A percentile compares a stretch with the other conserved stretches of the same genome.
Conservation (phyloP, 768 basidiomycete genomes). For the Tubosaeta sp. region DNA sequence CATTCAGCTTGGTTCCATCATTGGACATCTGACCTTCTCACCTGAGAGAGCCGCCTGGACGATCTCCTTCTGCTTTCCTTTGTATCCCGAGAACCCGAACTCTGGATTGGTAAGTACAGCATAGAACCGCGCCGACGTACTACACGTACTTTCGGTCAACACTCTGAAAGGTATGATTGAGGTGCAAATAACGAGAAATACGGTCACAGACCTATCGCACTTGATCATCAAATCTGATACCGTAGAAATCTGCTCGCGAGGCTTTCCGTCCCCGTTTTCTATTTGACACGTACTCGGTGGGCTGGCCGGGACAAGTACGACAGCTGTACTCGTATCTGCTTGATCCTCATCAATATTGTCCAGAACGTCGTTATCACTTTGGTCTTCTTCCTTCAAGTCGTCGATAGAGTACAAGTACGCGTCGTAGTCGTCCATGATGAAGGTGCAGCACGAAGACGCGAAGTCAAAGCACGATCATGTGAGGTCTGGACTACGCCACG, state of each 20-base stretch:
- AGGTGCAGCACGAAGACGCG: constrained; percentile 1
- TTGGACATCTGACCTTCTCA: constrained; percentile 17
- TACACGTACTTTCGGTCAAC: constrained; percentile 22
- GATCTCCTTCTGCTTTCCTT: constrained; percentile 75
- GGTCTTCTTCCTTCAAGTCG: constrained; percentile 5
- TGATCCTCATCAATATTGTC: constrained; percentile 22
- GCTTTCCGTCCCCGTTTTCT: constrained; percentile 1
- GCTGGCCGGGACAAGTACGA: constrained; percentile 18
- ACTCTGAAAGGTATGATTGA: constrained; percentile 11
- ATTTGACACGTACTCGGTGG: constrained; percentile 1
- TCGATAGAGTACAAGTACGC: constrained; percentile 21
- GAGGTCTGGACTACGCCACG: neutral
- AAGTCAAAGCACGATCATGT: neutral
- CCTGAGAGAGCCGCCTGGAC: constrained; percentile 67
- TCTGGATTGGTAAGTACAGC: constrained; percentile 35
- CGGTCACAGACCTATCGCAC: constrained; percentile 16
- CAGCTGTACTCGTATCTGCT: neutral
- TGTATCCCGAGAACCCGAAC: constrained; percentile 65
- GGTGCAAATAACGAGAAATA: neutral
- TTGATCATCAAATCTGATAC: neutral
- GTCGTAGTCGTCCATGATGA: constrained; percentile 23
- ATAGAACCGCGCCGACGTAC: neutral
- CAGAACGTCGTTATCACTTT: constrained; percentile 20
- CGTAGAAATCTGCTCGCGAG: neutral
- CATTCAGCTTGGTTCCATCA: neutral